Percentiles rank a stretch among this genome's conserved stretches.
These are phyloP conservation scores for Moniliella sp. DNA, from an alignment of 1,284 basidiomycete genomes.

Conservation along the genomic window DNA sequence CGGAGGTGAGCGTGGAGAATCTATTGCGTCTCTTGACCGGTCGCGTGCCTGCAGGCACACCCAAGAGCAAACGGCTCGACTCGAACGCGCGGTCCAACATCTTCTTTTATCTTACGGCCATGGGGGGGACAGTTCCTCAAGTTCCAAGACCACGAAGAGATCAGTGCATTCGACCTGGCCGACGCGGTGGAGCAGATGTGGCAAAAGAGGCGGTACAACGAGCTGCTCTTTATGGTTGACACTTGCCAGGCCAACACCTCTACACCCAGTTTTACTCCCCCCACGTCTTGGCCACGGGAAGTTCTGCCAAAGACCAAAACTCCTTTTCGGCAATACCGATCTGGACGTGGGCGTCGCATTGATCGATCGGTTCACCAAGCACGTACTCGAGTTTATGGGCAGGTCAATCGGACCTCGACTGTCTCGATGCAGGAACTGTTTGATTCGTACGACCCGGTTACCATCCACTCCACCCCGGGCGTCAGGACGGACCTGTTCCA, in stretches of 20 bases:
- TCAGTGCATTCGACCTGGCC: conserved; percentile 70
- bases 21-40: conserved; percentile 74
- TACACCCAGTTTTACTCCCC: conserved; percentile 84
- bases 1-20: conserved; percentile 91
- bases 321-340: conserved; percentile 85
- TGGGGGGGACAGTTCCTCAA: conserved; percentile 91
- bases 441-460: conserved; percentile 49
- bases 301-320: conserved; percentile 64
- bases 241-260: conserved; percentile 96
- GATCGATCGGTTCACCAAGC: conserved; percentile 84
- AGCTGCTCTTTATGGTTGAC: conserved; percentile 92
- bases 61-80: conserved; percentile 70
- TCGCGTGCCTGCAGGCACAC: conserved; percentile 41
- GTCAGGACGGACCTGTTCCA: conserved; percentile 63
- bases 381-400: conserved; percentile 68
- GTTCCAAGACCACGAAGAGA: conserved; percentile 95
- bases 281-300: conserved; percentile 80
- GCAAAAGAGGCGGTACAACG: conserved; percentile 79
- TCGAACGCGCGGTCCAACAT: conserved; percentile 80
- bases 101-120: conserved; percentile 93
- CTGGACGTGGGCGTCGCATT: conserved; percentile 79
- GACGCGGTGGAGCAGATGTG: conserved; percentile 97
- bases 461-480: conserved; percentile 64
- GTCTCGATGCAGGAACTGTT: conserved; percentile 68
- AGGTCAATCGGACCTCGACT: conserved; percentile 67